These are phyloP conservation scores for Collybia mongolica DNA, from an alignment of 768 basidiomycete species.

Conservation along the genomic window DNA sequence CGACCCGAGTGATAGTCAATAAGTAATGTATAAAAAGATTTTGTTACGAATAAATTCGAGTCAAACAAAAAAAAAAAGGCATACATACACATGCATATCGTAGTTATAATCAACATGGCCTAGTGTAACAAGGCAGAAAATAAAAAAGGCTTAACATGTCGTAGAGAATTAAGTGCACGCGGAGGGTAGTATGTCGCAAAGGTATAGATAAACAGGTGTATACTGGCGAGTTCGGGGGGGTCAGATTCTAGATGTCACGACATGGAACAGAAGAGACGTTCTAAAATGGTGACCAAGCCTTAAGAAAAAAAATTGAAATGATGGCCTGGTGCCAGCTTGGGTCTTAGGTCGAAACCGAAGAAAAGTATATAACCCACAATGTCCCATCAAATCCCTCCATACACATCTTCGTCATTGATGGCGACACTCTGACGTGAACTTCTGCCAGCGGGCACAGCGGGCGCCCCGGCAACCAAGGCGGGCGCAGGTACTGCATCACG, in stretches of 20 bases:
- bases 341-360: neutral
- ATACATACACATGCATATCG: conserved; percentile 11
- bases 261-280: neutral
- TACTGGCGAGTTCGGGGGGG: conserved; percentile 3
- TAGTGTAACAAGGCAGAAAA: conserved; percentile 2
- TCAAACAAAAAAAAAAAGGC: conserved; percentile 1
- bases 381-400: conserved; percentile 31
- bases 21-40: too few species aligned
- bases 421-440: conserved; percentile 11
- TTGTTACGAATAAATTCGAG: too few species aligned
- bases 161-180: conserved; percentile 4
- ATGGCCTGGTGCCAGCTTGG: neutral
- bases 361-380: conserved; percentile 3
- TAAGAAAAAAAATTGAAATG: conserved; percentile 2
- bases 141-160: conserved; percentile 2
- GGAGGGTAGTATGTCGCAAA: conserved; percentile 6
- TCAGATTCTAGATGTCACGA: neutral
- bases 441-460: conserved; percentile 17
- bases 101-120: conserved; percentile 4
- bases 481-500: conserved; percentile 13
- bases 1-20: too few species aligned
- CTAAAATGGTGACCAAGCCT: neutral
- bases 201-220: conserved; percentile 9
- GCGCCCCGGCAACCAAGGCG: conserved; percentile 20
- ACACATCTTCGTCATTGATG: conserved; percentile 30